These are phyloP conservation scores for Parsonsia alboflavescens DNA, from an alignment of 257 asterid genomes.

Conservation along the genomic window DNA sequence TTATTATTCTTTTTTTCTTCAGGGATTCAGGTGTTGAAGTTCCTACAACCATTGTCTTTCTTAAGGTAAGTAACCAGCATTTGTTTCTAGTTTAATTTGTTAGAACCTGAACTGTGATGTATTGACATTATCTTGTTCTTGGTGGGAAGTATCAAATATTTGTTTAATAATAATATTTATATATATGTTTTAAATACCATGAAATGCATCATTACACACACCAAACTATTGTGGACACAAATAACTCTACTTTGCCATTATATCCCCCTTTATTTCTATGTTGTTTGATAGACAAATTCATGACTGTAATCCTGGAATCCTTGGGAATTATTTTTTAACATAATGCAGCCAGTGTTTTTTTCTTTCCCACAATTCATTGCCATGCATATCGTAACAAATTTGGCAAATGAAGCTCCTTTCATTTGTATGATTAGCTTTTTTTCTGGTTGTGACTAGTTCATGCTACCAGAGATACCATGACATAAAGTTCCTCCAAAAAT, in stretches of 20 bases:
- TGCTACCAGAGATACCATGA: too few relatives aligned
- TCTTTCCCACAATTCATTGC: not conserved
- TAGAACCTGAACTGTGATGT: constrained; percentile 1
- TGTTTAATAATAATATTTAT: too few relatives aligned
- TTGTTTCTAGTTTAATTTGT: not conserved
- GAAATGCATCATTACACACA: not conserved
- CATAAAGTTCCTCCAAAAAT: not conserved
- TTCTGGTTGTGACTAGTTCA: not conserved
- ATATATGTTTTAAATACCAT: too few relatives aligned
- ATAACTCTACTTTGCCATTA: not conserved
- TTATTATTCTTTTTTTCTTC: constrained; percentile 11
- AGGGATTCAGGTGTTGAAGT: constrained; percentile 62
- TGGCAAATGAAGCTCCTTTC: not conserved
- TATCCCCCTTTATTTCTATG: not conserved
- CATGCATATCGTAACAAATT: not conserved
- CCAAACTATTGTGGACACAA: too few relatives aligned
- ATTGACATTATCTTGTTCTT: not conserved
- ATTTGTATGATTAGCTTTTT: not conserved
- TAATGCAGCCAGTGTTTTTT: not conserved
- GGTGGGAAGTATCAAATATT: not conserved
- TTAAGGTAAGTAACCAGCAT: constrained; percentile 47
- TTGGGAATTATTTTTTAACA: not conserved
- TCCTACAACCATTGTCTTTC: constrained; percentile 43
- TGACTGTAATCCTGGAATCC: not conserved
- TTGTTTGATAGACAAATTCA: not conserved